Percentiles rank a stretch among this genome's conserved stretches.
These are phyloP conservation scores for Nepenthes alata DNA, from an alignment of 179 eudicot genomes.

Conservation along the genomic window DNA sequence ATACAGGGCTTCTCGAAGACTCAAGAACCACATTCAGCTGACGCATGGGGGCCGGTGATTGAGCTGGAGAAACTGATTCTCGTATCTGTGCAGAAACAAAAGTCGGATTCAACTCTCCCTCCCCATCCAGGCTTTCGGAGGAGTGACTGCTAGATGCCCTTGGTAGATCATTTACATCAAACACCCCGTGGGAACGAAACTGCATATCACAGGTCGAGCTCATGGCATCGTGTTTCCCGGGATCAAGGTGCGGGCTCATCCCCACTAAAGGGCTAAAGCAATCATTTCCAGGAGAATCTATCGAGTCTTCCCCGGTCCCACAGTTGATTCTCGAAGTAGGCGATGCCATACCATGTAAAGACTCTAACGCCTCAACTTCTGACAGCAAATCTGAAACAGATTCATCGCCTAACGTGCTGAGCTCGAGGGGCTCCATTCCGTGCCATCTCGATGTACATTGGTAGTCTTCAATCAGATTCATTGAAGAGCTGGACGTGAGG, in stretches of 20 bases:
- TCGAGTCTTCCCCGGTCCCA: conserved; percentile 38
- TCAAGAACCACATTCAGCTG: too few relatives aligned
- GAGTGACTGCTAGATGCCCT: conserved; percentile 15
- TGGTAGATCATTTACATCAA: conserved; percentile 13
- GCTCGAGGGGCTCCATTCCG: conserved; percentile 44
- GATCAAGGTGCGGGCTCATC: conserved; percentile 37
- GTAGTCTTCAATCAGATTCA: conserved; percentile 23
- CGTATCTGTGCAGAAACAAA: too few relatives aligned
- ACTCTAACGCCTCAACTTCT: conserved; percentile 96
- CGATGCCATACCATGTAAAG: conserved; percentile 47
- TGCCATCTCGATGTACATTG: conserved; percentile 39
- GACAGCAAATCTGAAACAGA: conserved; percentile 81
- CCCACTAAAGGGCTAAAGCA: conserved; percentile 50
- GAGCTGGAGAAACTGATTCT: too few relatives aligned
- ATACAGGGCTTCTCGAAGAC: too few relatives aligned
- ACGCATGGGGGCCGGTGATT: too few relatives aligned
- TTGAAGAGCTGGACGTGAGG: conserved; percentile 30
- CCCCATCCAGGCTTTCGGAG: too few relatives aligned
- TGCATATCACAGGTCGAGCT: conserved; percentile 34
- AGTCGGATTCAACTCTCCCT: too few relatives aligned
- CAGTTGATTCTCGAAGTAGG: conserved; percentile 49
- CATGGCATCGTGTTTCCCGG: conserved; percentile 29
- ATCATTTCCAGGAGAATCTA: conserved; percentile 37
- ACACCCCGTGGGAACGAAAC: conserved; percentile 19
- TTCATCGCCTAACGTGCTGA: conserved; percentile 71